Evolutionary conservation across 2,329 filamentous ascomycete genomes (phyloP), one percentile per base, ranked within the genome.

Genomic region (Gyromitra esculenta): DNA sequence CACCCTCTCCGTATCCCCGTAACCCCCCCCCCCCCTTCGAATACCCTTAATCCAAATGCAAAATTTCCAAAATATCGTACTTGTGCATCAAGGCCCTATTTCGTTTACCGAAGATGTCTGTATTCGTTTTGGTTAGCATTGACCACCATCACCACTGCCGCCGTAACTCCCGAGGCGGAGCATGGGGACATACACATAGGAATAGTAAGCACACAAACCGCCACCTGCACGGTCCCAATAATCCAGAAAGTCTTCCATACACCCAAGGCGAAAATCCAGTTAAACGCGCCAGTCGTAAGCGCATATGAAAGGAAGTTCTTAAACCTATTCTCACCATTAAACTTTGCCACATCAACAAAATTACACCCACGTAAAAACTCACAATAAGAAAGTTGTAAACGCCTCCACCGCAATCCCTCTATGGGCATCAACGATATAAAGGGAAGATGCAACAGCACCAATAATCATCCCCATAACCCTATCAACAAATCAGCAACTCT

Each of bases 401-500:
- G 90, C 92, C 84, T 97, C 94, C 62, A 97, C 89, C 0, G 92
- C 89, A 73, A 97, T 89, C 77, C 95, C 91, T 91, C 94, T 91
- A 84, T 97, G 95, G 0, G 94, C 94, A 84, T 97, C 95, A 6
- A 97, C 92, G 81, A 97, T 91, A 82, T 98, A 98, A 31, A 97
- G 85, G 0, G 92, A 92, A 77, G 90, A 92, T 1, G 92, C 91
- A 1, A 97, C 93, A 1, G 94, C 93, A 0, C 94, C 94, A 81
- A 97, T 90, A 0, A 97, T 93, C 93, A 97, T 97, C 1, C 93
- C 93, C 76, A 91, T 90, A 7, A 97, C 92, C 60, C 75, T 77
- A 35, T 48, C 31, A 13, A 13, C 9, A 13, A 7, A 11, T 54
- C 3, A 54, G 50, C 21, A 54, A 31, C 25, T 31, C 25, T 31